Conservation (phyloP, 306 rosid genomes). For the Macrotyloma uniflorum region DNA sequence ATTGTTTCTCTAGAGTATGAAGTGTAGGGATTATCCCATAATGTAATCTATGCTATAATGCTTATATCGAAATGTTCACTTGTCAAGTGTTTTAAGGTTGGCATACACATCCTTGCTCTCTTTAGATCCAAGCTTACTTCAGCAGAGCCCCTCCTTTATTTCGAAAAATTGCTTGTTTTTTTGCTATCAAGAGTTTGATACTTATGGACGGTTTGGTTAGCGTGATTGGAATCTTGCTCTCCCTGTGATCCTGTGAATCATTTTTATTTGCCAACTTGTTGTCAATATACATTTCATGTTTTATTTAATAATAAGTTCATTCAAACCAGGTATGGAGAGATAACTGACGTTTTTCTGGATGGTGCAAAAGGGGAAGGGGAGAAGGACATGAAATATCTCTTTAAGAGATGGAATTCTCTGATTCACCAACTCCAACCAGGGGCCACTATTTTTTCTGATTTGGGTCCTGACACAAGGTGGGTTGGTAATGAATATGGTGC, state of each 20-base stretch:
- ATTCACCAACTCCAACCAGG: conserved; percentile 92
- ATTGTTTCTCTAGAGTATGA: background rate
- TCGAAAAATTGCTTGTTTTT: background rate
- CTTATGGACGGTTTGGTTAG: conserved; percentile 2
- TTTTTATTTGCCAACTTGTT: background rate
- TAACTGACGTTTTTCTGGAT: conserved; percentile 73
- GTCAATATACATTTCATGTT: conserved; percentile 9
- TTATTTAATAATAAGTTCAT: background rate
- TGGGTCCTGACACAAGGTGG: conserved; percentile 93
- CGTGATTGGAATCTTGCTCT: background rate
- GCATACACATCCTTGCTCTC: background rate
- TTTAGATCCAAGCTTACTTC: background rate
- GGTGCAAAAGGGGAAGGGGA: conserved; percentile 86
- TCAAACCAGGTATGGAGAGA: conserved; percentile 72
- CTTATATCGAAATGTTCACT: background rate
- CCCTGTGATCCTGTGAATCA: background rate
- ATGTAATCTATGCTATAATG: background rate
- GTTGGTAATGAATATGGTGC: conserved; percentile 74
- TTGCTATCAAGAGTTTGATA: background rate
- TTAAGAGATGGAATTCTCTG: conserved; percentile 70
- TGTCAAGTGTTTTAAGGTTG: background rate
- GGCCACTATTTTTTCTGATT: conserved; percentile 72
- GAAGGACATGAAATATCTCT: conserved; percentile 80
- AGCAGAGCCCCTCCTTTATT: background rate
- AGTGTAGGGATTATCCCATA: background rate